These are phyloP conservation scores for Nevesoporus exiguus DNA, from an alignment of 768 basidiomycete species.

Conservation along the genomic window DNA sequence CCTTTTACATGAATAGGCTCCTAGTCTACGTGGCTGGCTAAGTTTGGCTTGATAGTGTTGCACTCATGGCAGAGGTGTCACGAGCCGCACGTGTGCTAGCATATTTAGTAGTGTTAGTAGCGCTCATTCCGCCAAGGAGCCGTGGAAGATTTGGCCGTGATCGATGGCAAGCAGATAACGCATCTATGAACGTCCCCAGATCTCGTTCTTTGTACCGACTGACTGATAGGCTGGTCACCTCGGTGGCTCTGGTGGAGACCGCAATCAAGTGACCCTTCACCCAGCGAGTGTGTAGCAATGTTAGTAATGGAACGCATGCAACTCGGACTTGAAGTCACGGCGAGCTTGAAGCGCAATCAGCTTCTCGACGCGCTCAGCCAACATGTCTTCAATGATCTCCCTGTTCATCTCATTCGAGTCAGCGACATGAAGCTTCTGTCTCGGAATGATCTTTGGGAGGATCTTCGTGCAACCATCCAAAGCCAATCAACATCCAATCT, in stretches of 20 bases:
- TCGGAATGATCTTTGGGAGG: constrained; percentile 13
- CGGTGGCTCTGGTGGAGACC: neutral
- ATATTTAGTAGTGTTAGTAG: too few relatives aligned
- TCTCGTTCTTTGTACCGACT: neutral
- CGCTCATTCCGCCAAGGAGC: too few relatives aligned
- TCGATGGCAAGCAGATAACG: neutral
- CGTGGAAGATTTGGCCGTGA: neutral
- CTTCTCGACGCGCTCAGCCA: constrained; percentile 10
- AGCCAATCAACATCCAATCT: neutral
- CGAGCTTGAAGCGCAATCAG: constrained; percentile 2
- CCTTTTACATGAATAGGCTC: too few relatives aligned
- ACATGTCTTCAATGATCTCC: constrained; percentile 15
- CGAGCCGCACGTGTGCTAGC: too few relatives aligned
- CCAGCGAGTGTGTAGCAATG: neutral
- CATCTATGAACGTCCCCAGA: neutral
- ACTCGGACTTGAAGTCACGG: neutral
- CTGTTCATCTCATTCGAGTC: constrained; percentile 11
- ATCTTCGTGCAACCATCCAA: neutral
- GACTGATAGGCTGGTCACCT: neutral
- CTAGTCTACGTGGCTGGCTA: too few relatives aligned
- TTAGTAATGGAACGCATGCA: neutral
- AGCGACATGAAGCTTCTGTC: constrained; percentile 11
- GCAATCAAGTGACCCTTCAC: too few relatives aligned
- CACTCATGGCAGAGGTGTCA: too few relatives aligned
- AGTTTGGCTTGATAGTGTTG: too few relatives aligned